phyloP scores from a whole-genome alignment of 495 filamentous ascomycete genomes.

The Lasiosphaeriaceae sp. region DNA sequence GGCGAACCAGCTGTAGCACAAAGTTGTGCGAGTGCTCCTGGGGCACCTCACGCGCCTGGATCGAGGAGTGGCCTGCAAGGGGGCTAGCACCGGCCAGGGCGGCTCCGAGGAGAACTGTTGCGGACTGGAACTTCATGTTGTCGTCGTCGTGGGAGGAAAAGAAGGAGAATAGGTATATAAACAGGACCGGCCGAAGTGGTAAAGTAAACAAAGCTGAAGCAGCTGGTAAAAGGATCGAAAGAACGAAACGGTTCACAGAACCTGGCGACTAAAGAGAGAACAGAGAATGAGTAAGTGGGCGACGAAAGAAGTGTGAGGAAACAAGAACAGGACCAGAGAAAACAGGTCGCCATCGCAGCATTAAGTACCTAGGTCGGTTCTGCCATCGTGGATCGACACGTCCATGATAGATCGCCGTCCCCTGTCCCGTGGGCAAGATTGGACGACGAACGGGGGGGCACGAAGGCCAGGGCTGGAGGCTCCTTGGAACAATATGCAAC shows the following conservation, averaged over 20 bases:
- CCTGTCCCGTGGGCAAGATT: too few relatives aligned
- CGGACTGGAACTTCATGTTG: conserved; percentile 41
- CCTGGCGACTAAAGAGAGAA: conserved; percentile 31
- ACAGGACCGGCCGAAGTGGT: conserved; percentile 38
- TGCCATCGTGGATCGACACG: too few relatives aligned
- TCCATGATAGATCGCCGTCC: too few relatives aligned
- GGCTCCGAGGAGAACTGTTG: conserved; percentile 27
- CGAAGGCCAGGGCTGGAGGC: too few relatives aligned
- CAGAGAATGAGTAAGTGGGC: too few relatives aligned
- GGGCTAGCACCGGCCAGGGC: conserved; percentile 23
- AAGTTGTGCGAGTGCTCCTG: conserved; percentile 60
- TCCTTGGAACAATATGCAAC: too few relatives aligned
- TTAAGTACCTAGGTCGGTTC: too few relatives aligned
- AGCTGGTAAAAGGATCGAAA: conserved; percentile 23
- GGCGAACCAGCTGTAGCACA: conserved; percentile 42
- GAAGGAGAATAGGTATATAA: conserved; percentile 12
- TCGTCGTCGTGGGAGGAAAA: conserved; percentile 21
- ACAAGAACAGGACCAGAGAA: too few relatives aligned
- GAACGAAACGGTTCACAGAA: conserved; percentile 44
- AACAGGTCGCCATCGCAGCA: too few relatives aligned
- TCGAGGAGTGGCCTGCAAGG: conserved; percentile 20
- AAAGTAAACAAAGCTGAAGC: too few relatives aligned
- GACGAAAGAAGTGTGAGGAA: too few relatives aligned
- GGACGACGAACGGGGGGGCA: too few relatives aligned
- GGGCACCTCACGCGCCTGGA: conserved; percentile 49